These are phyloP conservation scores for Pneumocystis wakefieldiae DNA, from an alignment of 1,139 yeast species.

Conservation along the genomic window DNA sequence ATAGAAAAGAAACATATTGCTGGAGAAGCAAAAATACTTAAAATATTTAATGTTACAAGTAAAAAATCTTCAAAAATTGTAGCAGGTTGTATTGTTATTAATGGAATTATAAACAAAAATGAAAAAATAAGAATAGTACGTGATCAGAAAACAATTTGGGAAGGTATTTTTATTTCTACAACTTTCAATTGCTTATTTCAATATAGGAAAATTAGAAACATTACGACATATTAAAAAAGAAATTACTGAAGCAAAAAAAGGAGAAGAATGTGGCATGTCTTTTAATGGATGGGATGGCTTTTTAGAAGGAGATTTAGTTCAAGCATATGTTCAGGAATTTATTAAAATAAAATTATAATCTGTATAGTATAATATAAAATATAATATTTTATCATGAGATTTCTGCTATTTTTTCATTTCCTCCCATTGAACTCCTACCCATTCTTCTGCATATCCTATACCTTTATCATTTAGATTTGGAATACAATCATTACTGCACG, in stretches of 20 bases:
- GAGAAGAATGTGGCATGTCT: constrained; percentile 78
- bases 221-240: constrained; percentile 76
- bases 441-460: constrained; percentile 78
- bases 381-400: not conserved
- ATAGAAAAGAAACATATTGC: constrained; percentile 49
- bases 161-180: constrained; percentile 30
- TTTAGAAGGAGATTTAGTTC: constrained; percentile 59
- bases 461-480: constrained; percentile 44
- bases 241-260: constrained; percentile 62
- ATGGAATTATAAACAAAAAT: constrained; percentile 51
- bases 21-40: constrained; percentile 58
- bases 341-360: constrained; percentile 6
- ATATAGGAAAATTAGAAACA: constrained; percentile 35
- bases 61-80: constrained; percentile 37
- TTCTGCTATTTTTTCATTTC: constrained; percentile 11
- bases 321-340: constrained; percentile 49
- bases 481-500: constrained; percentile 57
- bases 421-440: constrained; percentile 96
- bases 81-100: constrained; percentile 79
- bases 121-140: constrained; percentile 53
- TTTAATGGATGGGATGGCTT: constrained; percentile 58
- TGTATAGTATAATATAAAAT: not conserved
- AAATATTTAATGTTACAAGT: constrained; percentile 52
- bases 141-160: constrained; percentile 37
- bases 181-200: not conserved